A percentile compares a stretch with the other conserved stretches of the same genome.
Evolutionary conservation across 306 rosid species (phyloP).

Genomic region (Betula pendula): DNA sequence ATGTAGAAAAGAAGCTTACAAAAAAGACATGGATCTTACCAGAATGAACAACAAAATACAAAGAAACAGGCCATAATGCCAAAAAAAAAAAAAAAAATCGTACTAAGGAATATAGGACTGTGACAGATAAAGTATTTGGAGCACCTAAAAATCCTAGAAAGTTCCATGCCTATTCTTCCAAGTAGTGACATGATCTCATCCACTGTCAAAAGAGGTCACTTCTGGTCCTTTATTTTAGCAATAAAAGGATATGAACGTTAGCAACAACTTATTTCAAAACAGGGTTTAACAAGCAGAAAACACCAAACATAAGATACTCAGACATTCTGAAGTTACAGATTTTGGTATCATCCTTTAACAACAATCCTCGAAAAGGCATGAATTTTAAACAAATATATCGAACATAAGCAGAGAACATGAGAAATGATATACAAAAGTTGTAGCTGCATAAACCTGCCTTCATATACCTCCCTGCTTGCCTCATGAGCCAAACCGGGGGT

Average conservation of each 20-base stretch:
- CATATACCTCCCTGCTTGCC: constrained; percentile 99
- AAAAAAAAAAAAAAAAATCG: neutral
- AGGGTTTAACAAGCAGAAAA: neutral
- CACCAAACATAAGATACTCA: constrained; percentile 14
- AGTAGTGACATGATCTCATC: neutral
- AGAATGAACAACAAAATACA: neutral
- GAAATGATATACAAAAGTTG: constrained; percentile 8
- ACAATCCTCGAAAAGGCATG: neutral
- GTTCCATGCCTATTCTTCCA: constrained; percentile 1
- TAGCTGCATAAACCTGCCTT: constrained; percentile 77
- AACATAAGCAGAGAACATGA: neutral
- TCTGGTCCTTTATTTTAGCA: constrained; percentile 4
- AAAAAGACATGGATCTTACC: neutral
- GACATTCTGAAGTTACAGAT: constrained; percentile 8
- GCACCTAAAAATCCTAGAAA: neutral
- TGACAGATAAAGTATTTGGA: neutral
- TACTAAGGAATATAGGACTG: neutral
- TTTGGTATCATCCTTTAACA: neutral
- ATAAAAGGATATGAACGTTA: constrained; percentile 1
- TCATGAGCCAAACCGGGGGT: constrained; percentile 99
- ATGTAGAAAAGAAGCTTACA: neutral
- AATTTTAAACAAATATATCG: neutral
- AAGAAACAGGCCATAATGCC: neutral
- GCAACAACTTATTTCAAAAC: neutral
- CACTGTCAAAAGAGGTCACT: neutral